Conservation (phyloP, 371 early-diverging fungal genomes). For the Rhizopus arrhizus region DNA sequence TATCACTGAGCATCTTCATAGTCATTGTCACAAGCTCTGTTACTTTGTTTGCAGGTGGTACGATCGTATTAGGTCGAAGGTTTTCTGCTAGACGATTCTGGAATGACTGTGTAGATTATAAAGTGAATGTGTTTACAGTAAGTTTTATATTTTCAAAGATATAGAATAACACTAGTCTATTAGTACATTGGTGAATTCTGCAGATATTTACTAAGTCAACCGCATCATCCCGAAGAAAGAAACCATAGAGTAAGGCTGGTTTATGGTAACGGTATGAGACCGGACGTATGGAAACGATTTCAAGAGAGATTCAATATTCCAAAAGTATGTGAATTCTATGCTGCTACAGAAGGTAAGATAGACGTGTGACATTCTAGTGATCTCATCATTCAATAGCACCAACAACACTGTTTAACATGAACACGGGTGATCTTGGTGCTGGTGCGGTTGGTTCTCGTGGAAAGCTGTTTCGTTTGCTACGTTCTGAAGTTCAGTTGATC, state of each 20-base stretch:
- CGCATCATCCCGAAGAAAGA: conserved; percentile 52
- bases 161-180: not conserved
- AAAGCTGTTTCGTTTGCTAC: conserved; percentile 20
- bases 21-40: conserved; percentile 41
- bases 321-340: conserved; percentile 63
- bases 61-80: conserved; percentile 49
- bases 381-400: conserved; percentile 16
- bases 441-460: conserved; percentile 60
- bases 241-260: conserved; percentile 51
- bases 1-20: not conserved
- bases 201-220: conserved; percentile 61
- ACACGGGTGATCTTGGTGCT: conserved; percentile 47
- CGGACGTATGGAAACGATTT: conserved; percentile 68
- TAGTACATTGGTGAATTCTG: conserved; percentile 75
- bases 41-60: conserved; percentile 36
- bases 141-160: conserved; percentile 1
- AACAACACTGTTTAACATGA: conserved; percentile 46
- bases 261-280: conserved; percentile 72
- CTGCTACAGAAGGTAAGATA: conserved; percentile 54
- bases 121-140: conserved; percentile 45
- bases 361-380: too few relatives aligned
- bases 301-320: conserved; percentile 52
- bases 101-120: conserved; percentile 50
- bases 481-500: conserved; percentile 30
- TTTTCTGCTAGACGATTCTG: conserved; percentile 57